Evolutionary conservation across 257 asterid genomes (phyloP).

Genomic region (Solanum peruvianum): DNA sequence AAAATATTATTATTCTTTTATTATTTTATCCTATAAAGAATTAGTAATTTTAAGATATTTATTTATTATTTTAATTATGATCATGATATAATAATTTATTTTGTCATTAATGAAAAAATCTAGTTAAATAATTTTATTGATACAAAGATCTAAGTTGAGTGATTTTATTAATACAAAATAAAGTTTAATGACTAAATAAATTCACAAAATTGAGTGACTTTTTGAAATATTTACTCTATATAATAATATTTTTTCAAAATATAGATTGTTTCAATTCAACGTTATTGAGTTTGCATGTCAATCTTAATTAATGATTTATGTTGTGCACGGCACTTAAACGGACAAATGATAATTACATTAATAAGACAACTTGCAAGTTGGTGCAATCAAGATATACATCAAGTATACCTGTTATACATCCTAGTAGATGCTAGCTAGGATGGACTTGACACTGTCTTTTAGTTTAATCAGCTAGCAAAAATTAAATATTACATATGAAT

Average conservation of each 20-base stretch:
- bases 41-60: no score
- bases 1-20: no score
- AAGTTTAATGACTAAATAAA: no score
- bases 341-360: not conserved
- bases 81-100: no score
- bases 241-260: not conserved
- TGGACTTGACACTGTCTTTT: not conserved
- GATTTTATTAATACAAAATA: no score
- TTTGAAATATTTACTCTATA: no score
- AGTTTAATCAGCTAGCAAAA: not conserved
- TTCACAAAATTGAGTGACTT: no score
- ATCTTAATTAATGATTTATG: not conserved
- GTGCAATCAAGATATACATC: not conserved
- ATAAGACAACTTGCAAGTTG: not conserved
- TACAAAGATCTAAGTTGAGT: no score
- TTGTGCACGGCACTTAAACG: not conserved
- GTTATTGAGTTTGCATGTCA: not conserved
- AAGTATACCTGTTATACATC: not conserved
- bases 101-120: no score
- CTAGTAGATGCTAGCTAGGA: not conserved
- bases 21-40: no score
- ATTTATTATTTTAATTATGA: no score
- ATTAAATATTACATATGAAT: not conserved
- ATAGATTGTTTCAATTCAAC: not conserved
- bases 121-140: no score